Conservation (phyloP, 2,329 filamentous ascomycete genomes). For the Ophiostoma ulmi region DNA sequence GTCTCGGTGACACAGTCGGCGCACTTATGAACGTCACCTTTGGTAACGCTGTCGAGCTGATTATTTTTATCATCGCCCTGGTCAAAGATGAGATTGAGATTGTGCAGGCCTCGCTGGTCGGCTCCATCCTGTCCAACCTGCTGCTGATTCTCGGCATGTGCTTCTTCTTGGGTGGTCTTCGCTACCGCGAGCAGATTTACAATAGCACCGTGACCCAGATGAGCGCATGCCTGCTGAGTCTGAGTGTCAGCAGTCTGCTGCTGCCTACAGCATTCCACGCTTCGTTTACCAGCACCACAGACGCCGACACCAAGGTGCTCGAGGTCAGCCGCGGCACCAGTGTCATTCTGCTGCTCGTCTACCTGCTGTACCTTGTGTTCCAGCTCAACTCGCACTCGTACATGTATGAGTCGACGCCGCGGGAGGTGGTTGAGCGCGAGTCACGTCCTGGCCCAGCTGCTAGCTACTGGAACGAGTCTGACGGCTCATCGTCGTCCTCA, state of each 20-base stretch:
- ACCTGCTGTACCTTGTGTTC: conserved; percentile 68
- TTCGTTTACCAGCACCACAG: conserved; percentile 55
- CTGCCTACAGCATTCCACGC: conserved; percentile 55
- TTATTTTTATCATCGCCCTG: conserved; percentile 54
- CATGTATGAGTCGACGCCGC: conserved; percentile 66
- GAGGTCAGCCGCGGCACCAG: conserved; percentile 74
- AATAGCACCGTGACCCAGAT: conserved; percentile 69
- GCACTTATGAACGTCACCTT: conserved; percentile 88
- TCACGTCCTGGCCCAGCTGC: conserved; percentile 63
- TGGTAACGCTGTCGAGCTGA: conserved; percentile 85
- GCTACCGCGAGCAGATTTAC: conserved; percentile 66
- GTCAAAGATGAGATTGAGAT: conserved; percentile 60
- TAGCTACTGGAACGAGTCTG: conserved; percentile 57
- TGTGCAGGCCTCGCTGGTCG: conserved; percentile 69
- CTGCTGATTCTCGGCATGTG: conserved; percentile 71
- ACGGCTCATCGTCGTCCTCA: conserved; percentile 41
- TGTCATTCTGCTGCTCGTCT: conserved; percentile 67
- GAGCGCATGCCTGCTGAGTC: conserved; percentile 63
- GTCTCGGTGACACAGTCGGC: conserved; percentile 78
- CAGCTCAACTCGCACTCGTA: conserved; percentile 65
- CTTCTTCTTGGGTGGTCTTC: conserved; percentile 63
- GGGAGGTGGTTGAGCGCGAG: conserved; percentile 58
- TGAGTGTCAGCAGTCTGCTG: conserved; percentile 48
- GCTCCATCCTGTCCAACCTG: conserved; percentile 72
- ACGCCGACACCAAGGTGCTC: conserved; percentile 59